These are phyloP conservation scores for Mrakia frigida DNA, from an alignment of 768 basidiomycete species.

Conservation along the genomic window DNA sequence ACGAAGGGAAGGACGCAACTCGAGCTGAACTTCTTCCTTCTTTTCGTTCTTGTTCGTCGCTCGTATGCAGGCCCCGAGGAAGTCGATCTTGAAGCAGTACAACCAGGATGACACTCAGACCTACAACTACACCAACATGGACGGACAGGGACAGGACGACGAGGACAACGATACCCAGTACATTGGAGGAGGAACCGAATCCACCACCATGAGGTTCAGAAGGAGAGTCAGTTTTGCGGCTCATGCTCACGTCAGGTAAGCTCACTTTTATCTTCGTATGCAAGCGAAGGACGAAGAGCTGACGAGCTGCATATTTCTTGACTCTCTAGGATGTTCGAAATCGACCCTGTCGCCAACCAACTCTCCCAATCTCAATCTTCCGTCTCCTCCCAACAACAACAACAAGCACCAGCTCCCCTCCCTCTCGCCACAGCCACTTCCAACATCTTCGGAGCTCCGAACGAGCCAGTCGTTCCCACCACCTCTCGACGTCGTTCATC, in stretches of 20 bases:
- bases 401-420: background rate
- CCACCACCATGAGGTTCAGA: slow-evolving; percentile 24
- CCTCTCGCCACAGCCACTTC: slow-evolving; percentile 4
- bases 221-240: slow-evolving; percentile 28
- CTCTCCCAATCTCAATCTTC: slow-evolving; percentile 24
- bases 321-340: slow-evolving; percentile 22
- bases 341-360: background rate
- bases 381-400: background rate
- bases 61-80: slow-evolving; percentile 20
- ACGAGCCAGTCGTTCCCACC: background rate
- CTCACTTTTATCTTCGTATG: background rate
- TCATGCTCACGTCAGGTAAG: slow-evolving; percentile 31
- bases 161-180: slow-evolving; percentile 29
- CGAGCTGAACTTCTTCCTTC: background rate
- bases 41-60: background rate
- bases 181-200: slow-evolving; percentile 15
- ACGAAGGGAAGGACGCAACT: background rate
- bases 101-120: slow-evolving; percentile 28
- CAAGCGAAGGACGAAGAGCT: background rate
- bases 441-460: background rate
- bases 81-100: slow-evolving; percentile 30
- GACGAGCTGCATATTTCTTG: background rate
- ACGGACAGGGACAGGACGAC: slow-evolving; percentile 16
- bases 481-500: slow-evolving; percentile 10
- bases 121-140: background rate